Evolutionary conservation across 148 eudicot species (phyloP).

Genomic region (Arbutus unedo): DNA sequence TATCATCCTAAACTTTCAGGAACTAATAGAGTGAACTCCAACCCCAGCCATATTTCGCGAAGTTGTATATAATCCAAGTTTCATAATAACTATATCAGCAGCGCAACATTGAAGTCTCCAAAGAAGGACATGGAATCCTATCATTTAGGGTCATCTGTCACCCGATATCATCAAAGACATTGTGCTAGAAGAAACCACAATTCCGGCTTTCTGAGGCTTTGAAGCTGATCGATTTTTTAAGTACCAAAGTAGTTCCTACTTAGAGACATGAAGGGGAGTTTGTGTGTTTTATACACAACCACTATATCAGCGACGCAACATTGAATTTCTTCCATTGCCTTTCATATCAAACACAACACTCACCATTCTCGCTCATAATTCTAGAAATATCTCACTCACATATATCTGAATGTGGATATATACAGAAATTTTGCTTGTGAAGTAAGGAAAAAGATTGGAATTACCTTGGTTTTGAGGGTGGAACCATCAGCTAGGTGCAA

Average conservation of each 20-base stretch:
- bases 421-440: background rate
- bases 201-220: too few relatives aligned
- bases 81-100: background rate
- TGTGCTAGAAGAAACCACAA: too few relatives aligned
- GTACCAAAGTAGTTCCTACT: too few relatives aligned
- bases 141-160: too few relatives aligned
- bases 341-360: background rate
- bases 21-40: background rate
- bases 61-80: background rate
- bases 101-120: too few relatives aligned
- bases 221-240: too few relatives aligned
- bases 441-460: background rate
- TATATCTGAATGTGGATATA: background rate
- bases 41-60: background rate
- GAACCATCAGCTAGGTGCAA: conserved; percentile 52
- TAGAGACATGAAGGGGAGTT: too few relatives aligned
- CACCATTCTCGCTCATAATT: background rate
- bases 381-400: background rate
- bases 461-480: conserved; percentile 41
- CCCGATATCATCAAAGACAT: too few relatives aligned
- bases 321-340: background rate
- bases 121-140: too few relatives aligned
- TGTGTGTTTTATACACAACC: too few relatives aligned
- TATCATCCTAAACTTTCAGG: background rate
- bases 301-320: too few relatives aligned